Base-by-base conservation (phyloP, 106 monocot species). In the Acorus gramineus region DNA sequence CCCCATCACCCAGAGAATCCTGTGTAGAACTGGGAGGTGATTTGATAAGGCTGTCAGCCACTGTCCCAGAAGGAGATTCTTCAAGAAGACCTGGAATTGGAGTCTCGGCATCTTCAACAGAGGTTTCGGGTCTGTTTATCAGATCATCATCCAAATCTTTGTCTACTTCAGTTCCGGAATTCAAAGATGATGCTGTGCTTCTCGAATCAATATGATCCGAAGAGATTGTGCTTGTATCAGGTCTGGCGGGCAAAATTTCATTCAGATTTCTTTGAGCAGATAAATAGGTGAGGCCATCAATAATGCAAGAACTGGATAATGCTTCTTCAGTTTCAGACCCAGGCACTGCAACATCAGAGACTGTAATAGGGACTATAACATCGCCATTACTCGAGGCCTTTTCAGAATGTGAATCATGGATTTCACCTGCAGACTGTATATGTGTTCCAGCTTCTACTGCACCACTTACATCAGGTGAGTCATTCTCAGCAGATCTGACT, bases 301-400 rank as follows among this genome's bases (percentile, higher is more conserved):
- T 59, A 55, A 43, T 10, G 50, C 7, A 72, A 56, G 77, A 82
- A 50, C 53, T 59, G 60, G 14, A 59, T 67, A 51, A 50, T 62
- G 57, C 72, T 47, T 72, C 65, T 47, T 4, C 12, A 52, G 14
- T 48, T 66, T 62, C 59, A 69, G 44, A 62, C 51, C 3, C 46
- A 60, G 64, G 11, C 56, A 50, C 62, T 7, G 50, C 3, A 57
- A 8, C 50, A 61, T 73, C 63, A 48, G 56, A 62, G 66, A 6
- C 56, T 11, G 43, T 64, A 43, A 4, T 52, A 45, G 53, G 12
- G n/a, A 61, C 55, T 52, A 67, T 62, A 68, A 62, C 72, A 44
- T 65, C 70, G 9, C n/a, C 14, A 55, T 64, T 64, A 50, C 45
- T 61, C 5, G 11, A 69, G 7, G 69, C 7, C 7, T 76, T 73